Evolutionary conservation across 1,139 yeast genomes (phyloP).

Genomic region (Saccharomyces pastorianus): DNA sequence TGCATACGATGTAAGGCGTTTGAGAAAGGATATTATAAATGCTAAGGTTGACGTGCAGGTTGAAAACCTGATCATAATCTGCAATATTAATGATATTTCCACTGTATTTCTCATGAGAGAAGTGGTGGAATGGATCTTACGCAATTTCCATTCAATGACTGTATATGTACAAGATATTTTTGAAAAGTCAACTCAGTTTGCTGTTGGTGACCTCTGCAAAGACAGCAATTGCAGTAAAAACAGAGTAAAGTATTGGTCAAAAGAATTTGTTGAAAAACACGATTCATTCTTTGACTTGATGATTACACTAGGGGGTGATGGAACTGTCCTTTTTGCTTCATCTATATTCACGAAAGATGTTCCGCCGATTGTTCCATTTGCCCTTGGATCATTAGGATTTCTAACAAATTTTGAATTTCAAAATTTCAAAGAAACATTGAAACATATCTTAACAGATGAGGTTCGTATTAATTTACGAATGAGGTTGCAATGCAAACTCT

Average conservation of each 20-base stretch:
- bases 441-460: slow-evolving; percentile 53
- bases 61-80: slow-evolving; percentile 63
- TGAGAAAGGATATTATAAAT: slow-evolving; percentile 64
- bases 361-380: slow-evolving; percentile 77
- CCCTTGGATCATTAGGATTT: slow-evolving; percentile 76
- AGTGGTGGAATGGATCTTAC: slow-evolving; percentile 66
- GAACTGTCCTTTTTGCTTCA: slow-evolving; percentile 75
- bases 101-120: slow-evolving; percentile 67
- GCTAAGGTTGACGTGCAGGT: slow-evolving; percentile 70
- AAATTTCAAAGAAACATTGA: slow-evolving; percentile 51
- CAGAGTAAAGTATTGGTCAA: slow-evolving; percentile 60
- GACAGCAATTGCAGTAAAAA: slow-evolving; percentile 27
- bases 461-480: slow-evolving; percentile 71
- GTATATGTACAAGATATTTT: slow-evolving; percentile 71
- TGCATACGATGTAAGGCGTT: slow-evolving; percentile 75
- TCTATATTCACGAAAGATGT: slow-evolving; percentile 72
- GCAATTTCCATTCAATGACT: slow-evolving; percentile 40
- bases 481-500: slow-evolving; percentile 66
- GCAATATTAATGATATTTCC: slow-evolving; percentile 81
- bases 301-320: slow-evolving; percentile 81
- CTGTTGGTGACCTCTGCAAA: slow-evolving; percentile 35
- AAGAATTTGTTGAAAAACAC: slow-evolving; percentile 42
- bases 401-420: slow-evolving; percentile 71
- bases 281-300: slow-evolving; percentile 63
- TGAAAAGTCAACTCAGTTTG: slow-evolving; percentile 53